Evolutionary conservation across 2,329 filamentous ascomycete species (phyloP).

Genomic region (Aspergillus sojae): DNA sequence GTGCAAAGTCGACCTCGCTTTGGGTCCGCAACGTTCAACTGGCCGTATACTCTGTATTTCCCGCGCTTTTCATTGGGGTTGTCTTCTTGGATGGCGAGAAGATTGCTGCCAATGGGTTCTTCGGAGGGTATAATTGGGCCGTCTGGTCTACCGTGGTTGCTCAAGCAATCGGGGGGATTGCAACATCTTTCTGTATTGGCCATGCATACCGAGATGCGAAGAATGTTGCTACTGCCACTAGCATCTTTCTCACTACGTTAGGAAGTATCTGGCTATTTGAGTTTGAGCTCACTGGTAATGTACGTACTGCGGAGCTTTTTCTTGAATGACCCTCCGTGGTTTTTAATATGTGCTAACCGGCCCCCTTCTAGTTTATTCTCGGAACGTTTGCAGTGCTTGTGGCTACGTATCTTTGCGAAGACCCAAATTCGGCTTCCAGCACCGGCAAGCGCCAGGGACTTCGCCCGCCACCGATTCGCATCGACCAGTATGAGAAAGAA

Average conservation of each 20-base stretch:
- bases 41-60: slow-evolving; percentile 90
- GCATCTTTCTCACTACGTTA: slow-evolving; percentile 83
- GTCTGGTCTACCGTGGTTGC: slow-evolving; percentile 84
- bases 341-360: background rate
- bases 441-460: slow-evolving; percentile 51
- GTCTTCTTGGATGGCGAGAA: slow-evolving; percentile 83
- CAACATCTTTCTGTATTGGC: slow-evolving; percentile 80
- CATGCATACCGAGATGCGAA: slow-evolving; percentile 89
- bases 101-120: slow-evolving; percentile 84
- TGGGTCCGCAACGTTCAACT: slow-evolving; percentile 96
- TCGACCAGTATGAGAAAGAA: slow-evolving; percentile 77
- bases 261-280: slow-evolving; percentile 86
- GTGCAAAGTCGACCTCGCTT: slow-evolving; percentile 72
- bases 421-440: slow-evolving; percentile 42
- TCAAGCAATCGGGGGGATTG: slow-evolving; percentile 80
- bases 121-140: slow-evolving; percentile 89
- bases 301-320: slow-evolving; percentile 53
- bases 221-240: slow-evolving; percentile 91
- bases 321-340: background rate
- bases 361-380: slow-evolving; percentile 67
- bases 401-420: slow-evolving; percentile 83
- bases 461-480: slow-evolving; percentile 55
- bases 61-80: slow-evolving; percentile 82
- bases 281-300: slow-evolving; percentile 70
- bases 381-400: slow-evolving; percentile 78